A percentile compares a stretch with the other conserved stretches of the same genome.
Evolutionary conservation across 768 basidiomycete genomes (phyloP).

Genomic region (Termitomyces sp.): DNA sequence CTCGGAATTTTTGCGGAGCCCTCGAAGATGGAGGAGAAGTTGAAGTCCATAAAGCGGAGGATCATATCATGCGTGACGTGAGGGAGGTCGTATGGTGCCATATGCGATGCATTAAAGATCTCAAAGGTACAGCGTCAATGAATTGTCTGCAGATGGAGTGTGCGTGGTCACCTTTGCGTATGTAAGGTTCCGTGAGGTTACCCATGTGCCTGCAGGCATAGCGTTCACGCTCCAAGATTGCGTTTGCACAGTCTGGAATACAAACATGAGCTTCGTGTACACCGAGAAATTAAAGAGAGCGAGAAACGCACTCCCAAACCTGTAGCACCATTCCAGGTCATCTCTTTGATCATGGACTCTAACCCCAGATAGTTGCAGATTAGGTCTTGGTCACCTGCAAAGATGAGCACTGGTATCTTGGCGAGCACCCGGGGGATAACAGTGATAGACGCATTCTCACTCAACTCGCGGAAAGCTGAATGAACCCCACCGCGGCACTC

Average conservation of each 20-base stretch:
- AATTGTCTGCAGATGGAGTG: neutral
- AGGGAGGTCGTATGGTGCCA: slow-evolving; percentile 88
- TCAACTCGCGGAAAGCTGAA: slow-evolving; percentile 45
- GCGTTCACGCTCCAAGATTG: slow-evolving; percentile 74
- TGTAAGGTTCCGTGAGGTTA: slow-evolving; percentile 81
- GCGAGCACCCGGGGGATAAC: slow-evolving; percentile 76
- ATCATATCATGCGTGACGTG: slow-evolving; percentile 96
- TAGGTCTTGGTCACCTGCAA: slow-evolving; percentile 92
- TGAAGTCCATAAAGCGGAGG: slow-evolving; percentile 91
- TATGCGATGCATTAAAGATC: slow-evolving; percentile 94
- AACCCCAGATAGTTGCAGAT: slow-evolving; percentile 96
- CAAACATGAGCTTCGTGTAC: neutral
- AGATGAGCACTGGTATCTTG: slow-evolving; percentile 81
- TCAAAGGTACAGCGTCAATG: slow-evolving; percentile 19
- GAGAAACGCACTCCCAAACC: slow-evolving; percentile 73
- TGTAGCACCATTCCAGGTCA: slow-evolving; percentile 82
- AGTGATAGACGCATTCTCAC: slow-evolving; percentile 64
- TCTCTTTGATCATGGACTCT: slow-evolving; percentile 74
- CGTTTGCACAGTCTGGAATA: slow-evolving; percentile 53
- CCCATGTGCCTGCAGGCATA: slow-evolving; percentile 86
- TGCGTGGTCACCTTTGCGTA: slow-evolving; percentile 70
- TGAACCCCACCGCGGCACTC: slow-evolving; percentile 78
- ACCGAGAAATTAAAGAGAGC: neutral
- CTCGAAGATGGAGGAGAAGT: slow-evolving; percentile 76
- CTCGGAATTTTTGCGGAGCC: slow-evolving; percentile 80